Evolutionary conservation across 2,329 filamentous ascomycete genomes (phyloP).

Genomic region (Alternaria gansuensis): DNA sequence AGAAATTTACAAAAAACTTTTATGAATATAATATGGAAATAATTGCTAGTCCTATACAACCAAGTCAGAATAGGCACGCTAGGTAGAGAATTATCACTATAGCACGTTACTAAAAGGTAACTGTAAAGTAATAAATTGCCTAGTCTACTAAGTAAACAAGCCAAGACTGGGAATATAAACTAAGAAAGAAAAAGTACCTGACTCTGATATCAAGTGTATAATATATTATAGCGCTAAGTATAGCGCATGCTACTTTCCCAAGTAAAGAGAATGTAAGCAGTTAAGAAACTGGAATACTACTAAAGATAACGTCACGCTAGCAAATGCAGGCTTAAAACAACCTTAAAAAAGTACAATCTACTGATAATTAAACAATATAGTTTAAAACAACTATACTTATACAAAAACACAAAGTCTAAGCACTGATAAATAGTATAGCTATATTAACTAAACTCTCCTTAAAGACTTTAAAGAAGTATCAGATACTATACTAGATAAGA

Average conservation of each 20-base stretch:
- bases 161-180: no score
- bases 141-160: no score
- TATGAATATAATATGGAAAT: neutral
- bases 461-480: no score
- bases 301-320: constrained; percentile 1
- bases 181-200: neutral
- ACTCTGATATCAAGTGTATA: neutral
- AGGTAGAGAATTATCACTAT: neutral
- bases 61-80: neutral
- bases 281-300: constrained; percentile 9
- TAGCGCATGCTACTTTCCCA: neutral
- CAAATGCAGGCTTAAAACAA: neutral
- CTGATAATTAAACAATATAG: neutral
- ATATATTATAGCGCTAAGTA: neutral
- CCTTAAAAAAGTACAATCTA: neutral
- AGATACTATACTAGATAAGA: neutral
- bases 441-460: neutral
- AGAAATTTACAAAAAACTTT: neutral
- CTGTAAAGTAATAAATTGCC: neutral
- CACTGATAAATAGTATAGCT: neutral
- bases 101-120: neutral
- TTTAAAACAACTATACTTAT: neutral
- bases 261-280: neutral
- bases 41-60: neutral
- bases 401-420: neutral